Conservation (phyloP, 164 flowering plant species). For the Santalum album region DNA sequence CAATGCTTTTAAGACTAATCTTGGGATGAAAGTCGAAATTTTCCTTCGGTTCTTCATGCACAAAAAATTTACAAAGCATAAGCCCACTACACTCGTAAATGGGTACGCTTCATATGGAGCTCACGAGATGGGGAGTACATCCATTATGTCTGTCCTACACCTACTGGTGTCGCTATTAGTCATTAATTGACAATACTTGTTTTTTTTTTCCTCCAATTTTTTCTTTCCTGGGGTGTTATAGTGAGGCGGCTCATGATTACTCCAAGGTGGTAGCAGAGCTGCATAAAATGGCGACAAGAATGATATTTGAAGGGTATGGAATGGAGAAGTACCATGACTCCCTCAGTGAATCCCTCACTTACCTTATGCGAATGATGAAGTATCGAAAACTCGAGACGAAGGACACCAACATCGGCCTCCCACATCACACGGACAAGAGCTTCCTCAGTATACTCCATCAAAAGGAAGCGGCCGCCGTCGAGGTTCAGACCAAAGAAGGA, state of each 20-base stretch:
- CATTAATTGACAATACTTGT: neutral
- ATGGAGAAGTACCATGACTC: slow-evolving; percentile 12
- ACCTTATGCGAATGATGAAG: slow-evolving; percentile 23
- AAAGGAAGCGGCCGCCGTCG: slow-evolving; percentile 20
- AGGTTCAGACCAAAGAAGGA: slow-evolving; percentile 15
- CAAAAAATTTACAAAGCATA: no score
- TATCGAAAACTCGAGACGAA: slow-evolving; percentile 12
- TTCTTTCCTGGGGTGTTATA: slow-evolving; percentile 1
- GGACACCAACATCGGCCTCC: slow-evolving; percentile 13
- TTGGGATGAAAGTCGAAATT: neutral
- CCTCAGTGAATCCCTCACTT: slow-evolving; percentile 10
- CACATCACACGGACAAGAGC: slow-evolving; percentile 24
- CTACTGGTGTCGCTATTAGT: no score
- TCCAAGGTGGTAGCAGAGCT: slow-evolving; percentile 13
- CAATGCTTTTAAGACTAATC: neutral
- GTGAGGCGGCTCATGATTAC: slow-evolving; percentile 15
- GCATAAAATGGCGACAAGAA: slow-evolving; percentile 12
- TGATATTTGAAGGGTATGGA: slow-evolving; percentile 28
- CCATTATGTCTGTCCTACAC: no score
- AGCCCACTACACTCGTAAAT: no score
- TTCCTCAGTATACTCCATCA: slow-evolving; percentile 22
- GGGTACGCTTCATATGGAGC: no score
- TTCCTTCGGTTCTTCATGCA: no score
- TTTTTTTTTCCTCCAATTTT: neutral
- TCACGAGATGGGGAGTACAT: no score